These are phyloP conservation scores for Globisporangium perplexum DNA, from an alignment of 352 stramenopile species.

Conservation along the genomic window DNA sequence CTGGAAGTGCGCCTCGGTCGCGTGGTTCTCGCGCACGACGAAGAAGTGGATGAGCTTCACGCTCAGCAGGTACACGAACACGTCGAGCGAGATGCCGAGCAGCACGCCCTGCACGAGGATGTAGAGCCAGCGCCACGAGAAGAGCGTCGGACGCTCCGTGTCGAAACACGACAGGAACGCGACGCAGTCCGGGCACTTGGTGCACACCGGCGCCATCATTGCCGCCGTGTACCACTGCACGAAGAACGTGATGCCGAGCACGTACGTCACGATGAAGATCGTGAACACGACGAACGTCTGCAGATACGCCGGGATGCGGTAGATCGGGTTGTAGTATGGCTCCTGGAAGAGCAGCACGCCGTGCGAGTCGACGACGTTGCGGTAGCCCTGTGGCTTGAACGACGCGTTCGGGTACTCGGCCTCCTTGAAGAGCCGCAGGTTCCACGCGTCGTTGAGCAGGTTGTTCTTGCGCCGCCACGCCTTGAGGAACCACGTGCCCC, in stretches of 20 bases:
- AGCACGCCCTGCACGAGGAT: conserved; percentile 81
- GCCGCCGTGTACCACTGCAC: conserved; percentile 85
- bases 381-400: conserved; percentile 71
- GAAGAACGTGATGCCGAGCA: conserved; percentile 79
- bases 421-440: conserved; percentile 81
- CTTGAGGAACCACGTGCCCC: conserved; percentile 77
- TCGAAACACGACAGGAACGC: conserved; percentile 83
- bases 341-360: conserved; percentile 71
- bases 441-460: conserved; percentile 77
- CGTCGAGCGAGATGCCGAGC: conserved; percentile 76
- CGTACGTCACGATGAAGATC: conserved; percentile 76
- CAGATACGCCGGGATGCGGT: conserved; percentile 71
- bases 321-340: conserved; percentile 78
- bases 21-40: conserved; percentile 79
- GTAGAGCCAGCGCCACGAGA: conserved; percentile 75
- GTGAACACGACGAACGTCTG: conserved; percentile 78
- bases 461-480: conserved; percentile 75
- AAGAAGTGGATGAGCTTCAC: conserved; percentile 83
- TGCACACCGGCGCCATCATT: conserved; percentile 82
- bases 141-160: conserved; percentile 61
- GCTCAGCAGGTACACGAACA: conserved; percentile 80
- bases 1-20: conserved; percentile 75
- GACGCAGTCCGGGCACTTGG: conserved; percentile 61
- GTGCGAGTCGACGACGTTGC: conserved; percentile 69
- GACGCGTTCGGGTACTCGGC: conserved; percentile 78